Base-by-base conservation (phyloP, 495 filamentous ascomycete genomes). In the Daldinia caldariorum region DNA sequence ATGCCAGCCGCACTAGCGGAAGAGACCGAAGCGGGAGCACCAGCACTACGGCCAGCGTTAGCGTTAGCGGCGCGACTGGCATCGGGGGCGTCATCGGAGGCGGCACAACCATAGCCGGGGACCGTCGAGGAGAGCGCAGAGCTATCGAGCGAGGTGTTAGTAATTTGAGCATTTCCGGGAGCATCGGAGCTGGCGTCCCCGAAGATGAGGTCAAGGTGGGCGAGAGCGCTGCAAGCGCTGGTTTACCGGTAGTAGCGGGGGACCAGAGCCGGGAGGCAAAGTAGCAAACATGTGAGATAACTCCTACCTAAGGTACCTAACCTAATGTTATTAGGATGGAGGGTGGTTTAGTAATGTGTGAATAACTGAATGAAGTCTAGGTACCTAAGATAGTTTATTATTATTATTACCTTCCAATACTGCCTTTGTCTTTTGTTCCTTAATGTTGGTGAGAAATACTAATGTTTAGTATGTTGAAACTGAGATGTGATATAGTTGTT, bases 161-260 rank as follows among this genome's bases (percentile, higher is more conserved):
- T 56, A 72, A 65, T 22, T 47, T 79, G 37, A 83, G 80, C 56
- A 65, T 73, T 41, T 47, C 78, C 2, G 76, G 77, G 12, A 80
- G 78, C 37, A 65, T 83, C 1, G 80, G 68, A 6, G 77, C 80
- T 7, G 82, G 83, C 16, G 82, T 83, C 1, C 80, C 83, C 0
- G 83, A 86, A 14, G 83, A 84, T 22, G 83, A 80, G 61, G 74
- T 88, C 6, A 74, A 77, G 8, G 84, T 88, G 41, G 86, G 86
- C 5, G 86, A 88, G 75, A 88, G 86, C 63, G 86, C 86, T 31
- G 80, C 83, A 3, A 85, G 84, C 60, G 76, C 81, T 0, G 83
- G 83, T 6, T 54, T 81, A 32, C 66, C 51, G 7, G 31, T 43
- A 4, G 31, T 43, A 4, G 55, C 8, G 7, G 70, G 61, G 26